Evolutionary conservation across 2,329 filamentous ascomycete genomes (phyloP).

Genomic region (Thermoascus crustaceus): DNA sequence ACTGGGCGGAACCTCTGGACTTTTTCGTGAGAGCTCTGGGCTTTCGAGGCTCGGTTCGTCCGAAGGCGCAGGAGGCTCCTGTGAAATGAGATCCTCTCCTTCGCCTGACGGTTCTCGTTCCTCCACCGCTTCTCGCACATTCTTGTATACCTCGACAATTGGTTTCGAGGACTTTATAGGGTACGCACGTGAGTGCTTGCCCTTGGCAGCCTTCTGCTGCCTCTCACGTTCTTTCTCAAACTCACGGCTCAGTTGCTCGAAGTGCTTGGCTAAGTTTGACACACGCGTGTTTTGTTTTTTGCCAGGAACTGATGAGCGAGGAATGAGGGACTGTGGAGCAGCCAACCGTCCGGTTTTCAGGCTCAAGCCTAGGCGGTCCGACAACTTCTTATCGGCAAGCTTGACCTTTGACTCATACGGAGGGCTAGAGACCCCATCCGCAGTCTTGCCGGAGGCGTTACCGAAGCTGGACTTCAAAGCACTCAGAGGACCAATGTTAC

Average conservation of each 20-base stretch:
- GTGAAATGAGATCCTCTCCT: conserved; percentile 37
- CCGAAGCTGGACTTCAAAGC: conserved; percentile 16
- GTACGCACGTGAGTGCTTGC: conserved; percentile 69
- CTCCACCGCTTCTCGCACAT: conserved; percentile 86
- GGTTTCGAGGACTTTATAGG: conserved; percentile 90
- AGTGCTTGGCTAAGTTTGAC: conserved; percentile 86
- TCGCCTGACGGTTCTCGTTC: conserved; percentile 64
- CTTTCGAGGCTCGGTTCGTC: conserved; percentile 26
- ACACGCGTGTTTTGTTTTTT: conserved; percentile 70
- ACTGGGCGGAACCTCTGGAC: conserved; percentile 17
- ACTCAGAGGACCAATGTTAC: conserved; percentile 13
- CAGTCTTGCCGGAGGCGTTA: conserved; percentile 12
- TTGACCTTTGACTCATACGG: conserved; percentile 27
- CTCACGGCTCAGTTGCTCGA: conserved; percentile 91
- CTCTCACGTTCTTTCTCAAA: conserved; percentile 93
- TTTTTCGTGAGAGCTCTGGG: conserved; percentile 18
- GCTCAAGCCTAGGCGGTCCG: conserved; percentile 60
- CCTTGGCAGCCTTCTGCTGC: conserved; percentile 68
- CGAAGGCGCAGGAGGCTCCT: conserved; percentile 16
- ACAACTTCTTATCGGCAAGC: conserved; percentile 63
- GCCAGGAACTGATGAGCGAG: conserved; percentile 67
- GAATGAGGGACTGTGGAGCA: conserved; percentile 64
- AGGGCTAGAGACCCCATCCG: conserved; percentile 15
- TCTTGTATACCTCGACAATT: conserved; percentile 90
- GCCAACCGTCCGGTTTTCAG: conserved; percentile 51